Evolutionary conservation across 441 rosid genomes (phyloP).

Genomic region (Flueggea neowawraea): DNA sequence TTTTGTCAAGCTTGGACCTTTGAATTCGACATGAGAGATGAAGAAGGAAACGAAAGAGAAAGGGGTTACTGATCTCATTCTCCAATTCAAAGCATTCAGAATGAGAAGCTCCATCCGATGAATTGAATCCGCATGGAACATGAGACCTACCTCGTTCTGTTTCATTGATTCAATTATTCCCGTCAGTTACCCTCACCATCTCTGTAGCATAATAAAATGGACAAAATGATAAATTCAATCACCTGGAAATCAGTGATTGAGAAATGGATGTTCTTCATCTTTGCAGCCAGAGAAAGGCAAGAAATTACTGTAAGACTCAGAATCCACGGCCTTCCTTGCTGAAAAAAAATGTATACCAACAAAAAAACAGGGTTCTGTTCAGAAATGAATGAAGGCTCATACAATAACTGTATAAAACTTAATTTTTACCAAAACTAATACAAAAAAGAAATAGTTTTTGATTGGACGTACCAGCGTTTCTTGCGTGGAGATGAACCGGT

Average conservation of each 20-base stretch:
- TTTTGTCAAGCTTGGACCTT: slow-evolving; percentile 36
- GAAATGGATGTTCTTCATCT: slow-evolving; percentile 41
- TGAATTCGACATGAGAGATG: slow-evolving; percentile 33
- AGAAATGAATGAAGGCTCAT: no score
- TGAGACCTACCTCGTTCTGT: slow-evolving; percentile 35
- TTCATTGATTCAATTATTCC: slow-evolving; percentile 4
- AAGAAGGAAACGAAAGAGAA: slow-evolving; percentile 55
- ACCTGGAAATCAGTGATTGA: slow-evolving; percentile 39
- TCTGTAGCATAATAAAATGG: neutral
- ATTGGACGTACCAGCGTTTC: slow-evolving; percentile 35
- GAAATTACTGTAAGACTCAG: slow-evolving; percentile 40
- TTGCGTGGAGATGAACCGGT: slow-evolving; percentile 51
- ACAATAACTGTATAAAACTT: no score
- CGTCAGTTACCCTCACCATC: neutral
- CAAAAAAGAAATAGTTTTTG: no score
- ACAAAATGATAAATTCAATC: neutral
- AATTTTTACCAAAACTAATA: neutral
- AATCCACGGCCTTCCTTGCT: slow-evolving; percentile 57
- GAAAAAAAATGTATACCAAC: neutral
- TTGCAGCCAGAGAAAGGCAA: slow-evolving; percentile 59
- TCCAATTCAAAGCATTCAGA: slow-evolving; percentile 58
- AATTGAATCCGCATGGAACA: slow-evolving; percentile 35
- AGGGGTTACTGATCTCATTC: slow-evolving; percentile 73
- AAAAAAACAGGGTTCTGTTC: no score
- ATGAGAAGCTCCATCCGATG: slow-evolving; percentile 55